Conservation (phyloP, 2,329 filamentous ascomycete genomes). For the Tothia fuscella region DNA sequence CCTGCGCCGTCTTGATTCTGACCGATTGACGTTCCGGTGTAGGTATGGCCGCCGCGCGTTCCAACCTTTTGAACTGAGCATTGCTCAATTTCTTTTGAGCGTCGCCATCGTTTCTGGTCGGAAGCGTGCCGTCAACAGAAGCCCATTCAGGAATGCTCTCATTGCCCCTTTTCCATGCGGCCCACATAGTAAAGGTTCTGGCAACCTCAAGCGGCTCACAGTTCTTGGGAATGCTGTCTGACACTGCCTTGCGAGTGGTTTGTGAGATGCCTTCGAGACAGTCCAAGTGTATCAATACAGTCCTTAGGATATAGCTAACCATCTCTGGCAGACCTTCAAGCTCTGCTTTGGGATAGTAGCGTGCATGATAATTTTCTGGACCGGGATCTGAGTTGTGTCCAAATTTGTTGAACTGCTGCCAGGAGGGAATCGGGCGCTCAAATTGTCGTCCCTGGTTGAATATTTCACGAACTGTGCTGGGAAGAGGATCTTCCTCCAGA, state of each 20-base stretch:
- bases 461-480: constrained; percentile 40
- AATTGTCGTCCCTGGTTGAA: constrained; percentile 46
- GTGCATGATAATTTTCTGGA: constrained; percentile 42
- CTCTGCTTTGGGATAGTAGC: constrained; percentile 52
- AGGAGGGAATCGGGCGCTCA: constrained; percentile 42
- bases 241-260: constrained; percentile 47
- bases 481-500: constrained; percentile 51
- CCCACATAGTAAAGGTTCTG: constrained; percentile 51
- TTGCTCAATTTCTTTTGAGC: constrained; percentile 41
- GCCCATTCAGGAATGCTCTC: constrained; percentile 51
- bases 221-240: constrained; percentile 50
- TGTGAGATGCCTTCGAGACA: constrained; percentile 49
- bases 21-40: constrained; percentile 33
- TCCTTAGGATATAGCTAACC: constrained; percentile 49
- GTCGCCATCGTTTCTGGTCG: constrained; percentile 35
- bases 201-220: constrained; percentile 49
- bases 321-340: constrained; percentile 48
- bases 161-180: constrained; percentile 56
- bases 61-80: constrained; percentile 42
- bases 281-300: constrained; percentile 48
- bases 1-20: constrained; percentile 11
- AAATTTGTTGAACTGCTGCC: constrained; percentile 45
- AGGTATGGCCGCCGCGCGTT: constrained; percentile 38
- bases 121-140: constrained; percentile 42
- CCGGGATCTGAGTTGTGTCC: constrained; percentile 39